Evolutionary conservation across 805 yeast species (phyloP).

Genomic region (Ogataea populi-albae): DNA sequence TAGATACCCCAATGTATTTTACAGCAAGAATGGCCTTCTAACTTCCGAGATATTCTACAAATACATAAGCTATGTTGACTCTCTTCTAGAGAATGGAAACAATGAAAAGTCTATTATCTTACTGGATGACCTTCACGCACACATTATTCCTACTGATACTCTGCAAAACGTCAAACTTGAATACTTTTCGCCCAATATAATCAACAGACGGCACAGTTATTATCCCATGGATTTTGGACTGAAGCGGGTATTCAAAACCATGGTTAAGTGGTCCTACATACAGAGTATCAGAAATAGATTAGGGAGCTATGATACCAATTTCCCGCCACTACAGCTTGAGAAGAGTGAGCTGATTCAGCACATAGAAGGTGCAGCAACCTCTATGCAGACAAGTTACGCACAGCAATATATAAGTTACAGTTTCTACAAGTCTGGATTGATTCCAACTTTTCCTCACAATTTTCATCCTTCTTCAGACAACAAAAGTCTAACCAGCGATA

Average conservation of each 20-base stretch:
- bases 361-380: constrained; percentile 19
- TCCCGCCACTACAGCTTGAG: constrained; percentile 8
- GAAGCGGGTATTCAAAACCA: constrained; percentile 32
- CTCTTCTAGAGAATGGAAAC: constrained; percentile 9
- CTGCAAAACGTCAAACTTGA: constrained; percentile 29
- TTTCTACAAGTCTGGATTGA: constrained; percentile 22
- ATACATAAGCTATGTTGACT: constrained; percentile 23
- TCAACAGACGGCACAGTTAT: constrained; percentile 17
- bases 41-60: constrained; percentile 28
- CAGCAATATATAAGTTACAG: constrained; percentile 18
- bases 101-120: constrained; percentile 27
- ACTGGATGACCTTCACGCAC: constrained; percentile 35
- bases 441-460: constrained; percentile 10
- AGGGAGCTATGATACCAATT: constrained; percentile 4
- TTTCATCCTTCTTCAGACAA: constrained; percentile 6
- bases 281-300: constrained; percentile 16
- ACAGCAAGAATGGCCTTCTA: constrained; percentile 24
- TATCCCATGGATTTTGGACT: constrained; percentile 35
- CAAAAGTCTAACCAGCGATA: constrained; percentile 13
- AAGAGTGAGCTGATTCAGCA: constrained; percentile 25
- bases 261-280: constrained; percentile 22
- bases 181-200: constrained; percentile 27
- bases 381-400: constrained; percentile 14
- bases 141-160: constrained; percentile 33
- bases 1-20: constrained; percentile 14